Conservation (phyloP, 208 protist species). For the Borovskyia barvae region DNA sequence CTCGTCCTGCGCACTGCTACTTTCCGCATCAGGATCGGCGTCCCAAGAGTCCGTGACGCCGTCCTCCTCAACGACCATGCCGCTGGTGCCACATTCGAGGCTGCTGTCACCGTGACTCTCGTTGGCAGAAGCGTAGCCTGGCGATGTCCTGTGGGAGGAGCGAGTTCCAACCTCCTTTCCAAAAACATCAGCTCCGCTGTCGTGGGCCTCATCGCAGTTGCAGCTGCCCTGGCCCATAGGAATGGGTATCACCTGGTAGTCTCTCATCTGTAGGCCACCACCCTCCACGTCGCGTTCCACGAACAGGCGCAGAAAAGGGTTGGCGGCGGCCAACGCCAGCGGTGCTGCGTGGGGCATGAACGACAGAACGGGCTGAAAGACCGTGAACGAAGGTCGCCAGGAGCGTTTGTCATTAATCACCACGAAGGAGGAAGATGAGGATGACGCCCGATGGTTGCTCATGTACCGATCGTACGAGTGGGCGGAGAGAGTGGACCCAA, state of each 20-base stretch:
- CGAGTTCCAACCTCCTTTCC: not conserved
- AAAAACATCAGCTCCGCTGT: not conserved
- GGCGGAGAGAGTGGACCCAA: conserved; percentile 8
- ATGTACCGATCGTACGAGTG: conserved; percentile 23
- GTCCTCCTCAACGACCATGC: conserved; percentile 32
- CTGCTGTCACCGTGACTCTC: not conserved
- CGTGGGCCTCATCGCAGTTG: not conserved
- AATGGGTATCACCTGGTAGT: conserved; percentile 25
- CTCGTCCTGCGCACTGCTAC: not conserved
- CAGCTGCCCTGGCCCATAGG: not conserved
- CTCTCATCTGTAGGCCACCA: conserved; percentile 19
- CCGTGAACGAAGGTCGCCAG: conserved; percentile 30
- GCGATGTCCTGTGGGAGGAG: too few relatives aligned
- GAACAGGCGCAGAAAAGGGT: conserved; percentile 43
- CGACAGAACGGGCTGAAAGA: conserved; percentile 31
- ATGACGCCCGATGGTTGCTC: conserved; percentile 4
- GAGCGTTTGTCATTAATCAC: conserved; percentile 42
- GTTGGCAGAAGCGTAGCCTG: not conserved
- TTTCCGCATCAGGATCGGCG: not conserved
- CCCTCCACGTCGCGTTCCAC: conserved; percentile 36
- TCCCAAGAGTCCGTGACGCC: conserved; percentile 6
- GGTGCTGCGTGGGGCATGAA: conserved; percentile 36
- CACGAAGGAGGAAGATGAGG: conserved; percentile 37
- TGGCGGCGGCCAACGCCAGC: conserved; percentile 34
- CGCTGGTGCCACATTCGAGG: conserved; percentile 14